A percentile compares a stretch with the other conserved stretches of the same genome.
These are phyloP conservation scores for Ustilaginoidea virens DNA, from an alignment of 2,329 filamentous ascomycete genomes.

Conservation along the genomic window DNA sequence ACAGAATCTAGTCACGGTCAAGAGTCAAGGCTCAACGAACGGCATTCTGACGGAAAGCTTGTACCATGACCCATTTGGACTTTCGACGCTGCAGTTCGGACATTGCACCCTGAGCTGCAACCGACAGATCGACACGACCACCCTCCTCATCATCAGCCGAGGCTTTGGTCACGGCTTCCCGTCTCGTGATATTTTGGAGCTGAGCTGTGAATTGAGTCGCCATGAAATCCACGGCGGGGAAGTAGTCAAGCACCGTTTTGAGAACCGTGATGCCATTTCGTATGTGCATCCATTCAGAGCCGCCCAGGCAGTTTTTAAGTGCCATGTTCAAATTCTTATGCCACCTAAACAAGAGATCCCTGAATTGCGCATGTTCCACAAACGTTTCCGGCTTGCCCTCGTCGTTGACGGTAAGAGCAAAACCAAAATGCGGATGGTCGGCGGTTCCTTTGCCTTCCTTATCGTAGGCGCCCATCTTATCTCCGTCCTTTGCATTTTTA, in stretches of 20 bases:
- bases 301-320: constrained; percentile 65
- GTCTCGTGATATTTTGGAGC: constrained; percentile 48
- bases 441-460: constrained; percentile 49
- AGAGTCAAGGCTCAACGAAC: constrained; percentile 23
- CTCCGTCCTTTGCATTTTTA: constrained; percentile 23
- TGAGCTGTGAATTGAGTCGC: constrained; percentile 50
- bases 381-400: constrained; percentile 52
- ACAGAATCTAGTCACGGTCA: neutral
- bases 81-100: constrained; percentile 54
- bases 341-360: constrained; percentile 76
- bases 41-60: constrained; percentile 52
- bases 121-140: constrained; percentile 56
- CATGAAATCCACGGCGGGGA: constrained; percentile 84
- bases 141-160: constrained; percentile 35
- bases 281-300: constrained; percentile 92
- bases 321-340: constrained; percentile 69
- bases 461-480: constrained; percentile 62
- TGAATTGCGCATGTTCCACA: constrained; percentile 74
- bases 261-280: constrained; percentile 86
- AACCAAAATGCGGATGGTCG: constrained; percentile 53
- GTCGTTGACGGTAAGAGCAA: constrained; percentile 56
- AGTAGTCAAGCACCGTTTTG: constrained; percentile 64
- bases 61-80: constrained; percentile 56
- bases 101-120: constrained; percentile 56
- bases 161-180: constrained; percentile 38